These are phyloP conservation scores for Datura wrightii DNA, from an alignment of 257 asterid species.

Conservation along the genomic window DNA sequence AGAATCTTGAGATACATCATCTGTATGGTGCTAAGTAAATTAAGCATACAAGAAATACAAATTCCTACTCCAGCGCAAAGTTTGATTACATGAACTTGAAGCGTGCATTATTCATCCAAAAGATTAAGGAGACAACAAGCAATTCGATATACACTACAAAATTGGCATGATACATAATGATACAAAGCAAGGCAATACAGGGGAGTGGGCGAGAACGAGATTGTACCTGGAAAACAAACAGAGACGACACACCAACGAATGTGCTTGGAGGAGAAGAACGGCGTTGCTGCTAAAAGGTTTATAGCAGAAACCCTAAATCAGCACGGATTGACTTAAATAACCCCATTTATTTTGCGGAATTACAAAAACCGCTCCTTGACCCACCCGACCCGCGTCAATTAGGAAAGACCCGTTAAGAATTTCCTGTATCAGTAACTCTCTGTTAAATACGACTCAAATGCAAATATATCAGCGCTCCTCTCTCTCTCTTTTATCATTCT, in stretches of 20 bases:
- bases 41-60: not conserved
- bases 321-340: not conserved
- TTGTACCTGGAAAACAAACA: not conserved
- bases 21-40: not conserved
- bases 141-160: not conserved
- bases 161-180: not conserved
- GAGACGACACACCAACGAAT: not conserved
- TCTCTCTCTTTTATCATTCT: too few species aligned
- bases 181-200: not conserved
- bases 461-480: too few species aligned
- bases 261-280: not conserved
- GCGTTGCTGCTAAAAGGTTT: not conserved
- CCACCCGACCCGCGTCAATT: not conserved
- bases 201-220: not conserved
- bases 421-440: not conserved
- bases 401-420: not conserved
- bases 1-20: not conserved
- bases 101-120: not conserved
- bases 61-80: not conserved
- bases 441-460: too few species aligned
- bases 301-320: not conserved
- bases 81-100: not conserved
- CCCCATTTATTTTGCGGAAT: not conserved
- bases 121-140: not conserved
- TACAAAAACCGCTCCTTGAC: not conserved